phyloP scores from a whole-genome alignment of 176 grass and related monocot genomes.

The Dendrocalamus sinicus region DNA sequence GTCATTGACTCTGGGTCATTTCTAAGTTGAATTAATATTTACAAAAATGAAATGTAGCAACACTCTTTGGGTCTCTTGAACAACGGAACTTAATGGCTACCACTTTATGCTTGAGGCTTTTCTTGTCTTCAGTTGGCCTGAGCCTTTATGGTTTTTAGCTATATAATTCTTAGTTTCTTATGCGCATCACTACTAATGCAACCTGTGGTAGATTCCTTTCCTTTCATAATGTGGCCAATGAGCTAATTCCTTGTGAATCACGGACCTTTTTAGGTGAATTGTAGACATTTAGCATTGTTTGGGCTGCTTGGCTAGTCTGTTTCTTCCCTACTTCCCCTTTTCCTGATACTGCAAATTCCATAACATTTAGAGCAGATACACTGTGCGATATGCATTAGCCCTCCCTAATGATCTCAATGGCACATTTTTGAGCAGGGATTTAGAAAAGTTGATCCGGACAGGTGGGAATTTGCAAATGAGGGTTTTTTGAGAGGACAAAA shows the following conservation, averaged over 20 bases:
- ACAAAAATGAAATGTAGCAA: not conserved
- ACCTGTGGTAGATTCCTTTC: not conserved
- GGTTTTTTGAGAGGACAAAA: slow-evolving; percentile 93
- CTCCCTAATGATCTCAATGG: slow-evolving; percentile 32
- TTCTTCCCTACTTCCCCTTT: slow-evolving; percentile 16
- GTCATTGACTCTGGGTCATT: not conserved
- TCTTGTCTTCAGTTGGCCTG: not conserved
- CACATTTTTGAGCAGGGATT: slow-evolving; percentile 70
- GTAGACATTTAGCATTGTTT: not conserved
- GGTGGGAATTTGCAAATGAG: slow-evolving; percentile 98
- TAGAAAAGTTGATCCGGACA: slow-evolving; percentile 96
- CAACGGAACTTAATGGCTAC: not conserved
- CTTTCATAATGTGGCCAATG: not conserved
- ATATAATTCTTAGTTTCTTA: not conserved
- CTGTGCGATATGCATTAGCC: not conserved
- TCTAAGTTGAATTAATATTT: not conserved
- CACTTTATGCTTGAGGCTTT: not conserved
- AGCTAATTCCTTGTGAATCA: not conserved
- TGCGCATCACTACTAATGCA: not conserved
- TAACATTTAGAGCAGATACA: not conserved
- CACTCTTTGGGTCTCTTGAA: not conserved
- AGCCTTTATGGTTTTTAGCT: not conserved
- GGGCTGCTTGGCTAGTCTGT: not conserved
- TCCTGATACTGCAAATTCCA: not conserved
- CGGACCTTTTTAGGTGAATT: not conserved